Evolutionary conservation across 2,329 filamentous ascomycete species (phyloP).

Genomic region (Venturia pyrina): DNA sequence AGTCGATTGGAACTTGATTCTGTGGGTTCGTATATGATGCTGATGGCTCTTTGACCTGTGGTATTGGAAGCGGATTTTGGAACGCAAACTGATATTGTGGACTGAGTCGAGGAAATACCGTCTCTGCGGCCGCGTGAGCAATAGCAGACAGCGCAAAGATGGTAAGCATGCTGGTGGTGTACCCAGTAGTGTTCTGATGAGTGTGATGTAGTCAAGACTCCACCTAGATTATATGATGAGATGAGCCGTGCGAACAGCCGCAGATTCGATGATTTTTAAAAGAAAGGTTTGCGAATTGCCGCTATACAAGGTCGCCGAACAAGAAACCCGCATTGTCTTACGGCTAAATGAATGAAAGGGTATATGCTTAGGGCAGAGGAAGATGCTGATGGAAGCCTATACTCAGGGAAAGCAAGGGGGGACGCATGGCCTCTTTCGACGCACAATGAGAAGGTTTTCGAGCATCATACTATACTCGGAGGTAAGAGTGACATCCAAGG

Average conservation of each 20-base stretch:
- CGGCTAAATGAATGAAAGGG: too few relatives aligned
- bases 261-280: background rate
- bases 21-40: slow-evolving; percentile 10
- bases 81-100: slow-evolving; percentile 1
- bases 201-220: background rate
- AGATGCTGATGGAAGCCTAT: too few relatives aligned
- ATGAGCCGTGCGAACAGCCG: background rate
- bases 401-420: too few relatives aligned
- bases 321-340: too few relatives aligned
- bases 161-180: background rate
- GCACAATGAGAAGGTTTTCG: too few relatives aligned
- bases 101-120: background rate
- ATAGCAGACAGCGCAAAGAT: background rate
- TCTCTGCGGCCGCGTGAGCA: background rate
- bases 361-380: too few relatives aligned
- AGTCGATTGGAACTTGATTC: slow-evolving; percentile 32
- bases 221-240: background rate
- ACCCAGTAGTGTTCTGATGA: background rate
- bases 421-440: too few relatives aligned
- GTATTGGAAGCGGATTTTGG: slow-evolving; percentile 5
- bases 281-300: background rate
- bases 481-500: background rate
- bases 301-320: too few relatives aligned
- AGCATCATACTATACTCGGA: background rate
- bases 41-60: slow-evolving; percentile 7